phyloP scores from a whole-genome alignment of 495 filamentous ascomycete species.

The Lophiotrema nucula region DNA sequence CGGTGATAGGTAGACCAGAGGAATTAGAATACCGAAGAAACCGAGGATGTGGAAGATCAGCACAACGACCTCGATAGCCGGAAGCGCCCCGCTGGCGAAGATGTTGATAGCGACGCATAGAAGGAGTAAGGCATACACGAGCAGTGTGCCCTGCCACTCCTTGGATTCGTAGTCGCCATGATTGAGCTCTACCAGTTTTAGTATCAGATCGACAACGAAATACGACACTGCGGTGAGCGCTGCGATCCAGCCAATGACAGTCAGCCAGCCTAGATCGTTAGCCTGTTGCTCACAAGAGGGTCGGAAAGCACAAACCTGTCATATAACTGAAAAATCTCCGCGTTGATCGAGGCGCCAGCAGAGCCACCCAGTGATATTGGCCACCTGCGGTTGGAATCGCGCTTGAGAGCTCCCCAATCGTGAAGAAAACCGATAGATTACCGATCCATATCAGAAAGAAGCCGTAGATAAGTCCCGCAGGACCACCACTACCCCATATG shows the following conservation, averaged over 20 bases:
- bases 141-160: conserved; percentile 59
- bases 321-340: conserved; percentile 26
- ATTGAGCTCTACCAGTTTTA: conserved; percentile 56
- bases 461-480: conserved; percentile 26
- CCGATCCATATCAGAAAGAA: conserved; percentile 23
- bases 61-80: conserved; percentile 57
- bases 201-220: conserved; percentile 56
- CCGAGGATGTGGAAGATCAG: conserved; percentile 62
- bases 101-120: conserved; percentile 59
- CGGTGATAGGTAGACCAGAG: conserved; percentile 54
- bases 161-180: conserved; percentile 47
- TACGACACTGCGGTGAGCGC: conserved; percentile 54
- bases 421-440: conserved; percentile 23
- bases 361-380: conserved; percentile 41
- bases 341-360: conserved; percentile 19
- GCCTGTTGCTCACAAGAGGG: not conserved
- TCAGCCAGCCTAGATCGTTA: conserved; percentile 52
- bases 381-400: conserved; percentile 27
- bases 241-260: conserved; percentile 60
- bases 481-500: conserved; percentile 18
- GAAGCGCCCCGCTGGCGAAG: conserved; percentile 52
- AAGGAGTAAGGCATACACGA: conserved; percentile 52
- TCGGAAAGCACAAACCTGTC: conserved; percentile 9
- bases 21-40: conserved; percentile 62
- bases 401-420: conserved; percentile 20